These are phyloP conservation scores for Heimioporus sp. DNA, from an alignment of 768 basidiomycete genomes.

Conservation along the genomic window DNA sequence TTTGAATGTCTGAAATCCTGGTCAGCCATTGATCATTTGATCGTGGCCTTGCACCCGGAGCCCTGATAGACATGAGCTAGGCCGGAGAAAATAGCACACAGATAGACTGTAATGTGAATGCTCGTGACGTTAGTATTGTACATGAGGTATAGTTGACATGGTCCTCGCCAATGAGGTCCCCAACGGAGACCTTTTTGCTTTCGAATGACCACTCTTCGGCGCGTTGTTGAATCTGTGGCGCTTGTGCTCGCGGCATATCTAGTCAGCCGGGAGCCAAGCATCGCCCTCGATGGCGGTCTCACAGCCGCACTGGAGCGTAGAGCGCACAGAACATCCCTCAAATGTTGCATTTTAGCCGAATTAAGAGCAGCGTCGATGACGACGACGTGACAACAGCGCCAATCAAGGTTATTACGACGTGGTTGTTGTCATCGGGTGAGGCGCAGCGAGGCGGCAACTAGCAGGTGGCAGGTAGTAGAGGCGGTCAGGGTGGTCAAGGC, in stretches of 20 bases:
- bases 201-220: constrained; percentile 60
- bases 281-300: constrained; percentile 46
- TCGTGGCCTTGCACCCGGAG: constrained; percentile 95
- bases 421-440: too few species aligned
- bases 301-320: constrained; percentile 32
- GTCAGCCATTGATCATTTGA: constrained; percentile 76
- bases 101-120: constrained; percentile 85
- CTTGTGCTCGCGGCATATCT: constrained; percentile 81
- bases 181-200: constrained; percentile 69
- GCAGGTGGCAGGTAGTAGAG: too few species aligned
- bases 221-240: constrained; percentile 61
- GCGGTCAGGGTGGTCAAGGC: too few species aligned
- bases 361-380: too few species aligned
- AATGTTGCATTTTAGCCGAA: too few species aligned
- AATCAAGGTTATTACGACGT: too few species aligned
- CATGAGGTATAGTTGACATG: constrained; percentile 99
- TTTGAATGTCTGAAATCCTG: constrained; percentile 95
- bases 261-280: constrained; percentile 87
- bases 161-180: constrained; percentile 96
- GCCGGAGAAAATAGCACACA: not conserved
- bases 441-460: too few species aligned
- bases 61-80: constrained; percentile 48
- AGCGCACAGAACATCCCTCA: constrained; percentile 21
- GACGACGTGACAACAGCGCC: too few species aligned
- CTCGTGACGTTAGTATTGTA: constrained; percentile 99